Conservation (phyloP, 768 basidiomycete species). For the Strobilomyces dryophilus region DNA sequence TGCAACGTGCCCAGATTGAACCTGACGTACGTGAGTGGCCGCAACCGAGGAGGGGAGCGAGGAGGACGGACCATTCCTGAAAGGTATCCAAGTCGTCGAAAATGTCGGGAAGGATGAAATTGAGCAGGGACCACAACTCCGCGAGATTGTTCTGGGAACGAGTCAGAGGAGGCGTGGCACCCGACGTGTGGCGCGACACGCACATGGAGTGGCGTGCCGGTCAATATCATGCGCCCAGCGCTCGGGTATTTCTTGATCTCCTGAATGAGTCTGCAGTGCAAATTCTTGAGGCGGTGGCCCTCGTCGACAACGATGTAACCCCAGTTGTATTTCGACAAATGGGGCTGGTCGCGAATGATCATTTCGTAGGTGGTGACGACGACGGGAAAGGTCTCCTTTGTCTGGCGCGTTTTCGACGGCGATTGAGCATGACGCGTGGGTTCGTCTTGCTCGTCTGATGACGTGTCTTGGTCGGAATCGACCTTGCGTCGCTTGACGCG, state of each 20-base stretch:
- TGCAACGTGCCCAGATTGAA: constrained; percentile 70
- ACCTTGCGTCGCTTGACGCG: constrained; percentile 22
- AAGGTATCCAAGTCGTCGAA: constrained; percentile 88
- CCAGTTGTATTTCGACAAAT: constrained; percentile 67
- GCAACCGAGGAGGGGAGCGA: not conserved
- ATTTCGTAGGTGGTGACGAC: constrained; percentile 92
- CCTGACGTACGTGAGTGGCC: constrained; percentile 33
- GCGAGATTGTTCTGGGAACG: constrained; percentile 85
- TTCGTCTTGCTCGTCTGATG: constrained; percentile 12
- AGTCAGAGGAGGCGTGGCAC: not conserved
- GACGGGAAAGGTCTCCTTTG: constrained; percentile 59
- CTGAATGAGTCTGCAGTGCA: constrained; percentile 84
- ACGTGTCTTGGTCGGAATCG: not conserved
- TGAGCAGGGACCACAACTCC: constrained; percentile 92
- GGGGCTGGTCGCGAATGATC: constrained; percentile 75
- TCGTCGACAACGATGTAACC: constrained; percentile 96
- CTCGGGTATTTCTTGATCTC: constrained; percentile 86
- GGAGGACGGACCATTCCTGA: constrained; percentile 69
- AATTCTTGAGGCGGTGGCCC: constrained; percentile 93
- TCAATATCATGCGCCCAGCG: constrained; percentile 88
- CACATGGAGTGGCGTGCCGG: constrained; percentile 94
- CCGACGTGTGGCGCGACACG: constrained; percentile 19
- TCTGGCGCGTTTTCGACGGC: constrained; percentile 12
- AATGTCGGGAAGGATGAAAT: constrained; percentile 93
- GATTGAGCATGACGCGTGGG: constrained; percentile 11